These are phyloP conservation scores for Phytopythium chamaehyphon DNA, from an alignment of 352 stramenopile genomes.

Conservation along the genomic window DNA sequence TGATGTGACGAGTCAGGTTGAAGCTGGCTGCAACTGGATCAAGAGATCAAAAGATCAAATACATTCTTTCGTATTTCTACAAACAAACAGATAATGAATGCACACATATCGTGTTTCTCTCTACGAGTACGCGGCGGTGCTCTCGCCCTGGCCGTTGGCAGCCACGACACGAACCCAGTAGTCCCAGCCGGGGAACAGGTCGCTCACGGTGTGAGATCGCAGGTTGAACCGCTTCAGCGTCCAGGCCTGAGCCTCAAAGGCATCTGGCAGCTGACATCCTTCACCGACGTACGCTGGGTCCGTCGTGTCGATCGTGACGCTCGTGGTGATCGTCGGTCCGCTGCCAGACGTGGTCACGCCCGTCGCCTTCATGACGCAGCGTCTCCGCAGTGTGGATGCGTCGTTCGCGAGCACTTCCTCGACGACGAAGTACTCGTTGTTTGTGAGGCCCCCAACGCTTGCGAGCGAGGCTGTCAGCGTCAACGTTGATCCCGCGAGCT, in stretches of 20 bases:
- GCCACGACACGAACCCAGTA: conserved; percentile 64
- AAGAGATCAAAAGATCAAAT: no score
- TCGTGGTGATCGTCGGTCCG: conserved; percentile 6
- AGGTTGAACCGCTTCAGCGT: conserved; percentile 61
- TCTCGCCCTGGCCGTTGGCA: conserved; percentile 36
- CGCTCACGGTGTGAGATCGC: conserved; percentile 42
- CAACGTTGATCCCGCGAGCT: conserved; percentile 26
- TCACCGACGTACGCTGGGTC: conserved; percentile 18
- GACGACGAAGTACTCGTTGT: conserved; percentile 55
- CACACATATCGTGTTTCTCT: neutral
- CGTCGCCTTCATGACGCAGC: conserved; percentile 45
- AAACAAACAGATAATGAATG: no score
- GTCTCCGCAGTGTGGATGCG: conserved; percentile 11
- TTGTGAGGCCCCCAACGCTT: conserved; percentile 5
- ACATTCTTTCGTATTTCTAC: no score
- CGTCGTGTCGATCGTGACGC: conserved; percentile 21
- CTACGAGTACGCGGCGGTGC: conserved; percentile 15
- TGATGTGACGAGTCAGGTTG: no score
- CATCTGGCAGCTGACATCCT: conserved; percentile 37
- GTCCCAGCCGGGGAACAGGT: conserved; percentile 61
- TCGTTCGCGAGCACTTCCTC: conserved; percentile 33
- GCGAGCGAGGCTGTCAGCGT: conserved; percentile 38
- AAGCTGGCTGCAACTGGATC: no score
- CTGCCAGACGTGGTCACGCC: conserved; percentile 3
- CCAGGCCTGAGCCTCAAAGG: conserved; percentile 54